These are phyloP conservation scores for Naganishia antarctica DNA, from an alignment of 768 basidiomycete species.

Conservation along the genomic window DNA sequence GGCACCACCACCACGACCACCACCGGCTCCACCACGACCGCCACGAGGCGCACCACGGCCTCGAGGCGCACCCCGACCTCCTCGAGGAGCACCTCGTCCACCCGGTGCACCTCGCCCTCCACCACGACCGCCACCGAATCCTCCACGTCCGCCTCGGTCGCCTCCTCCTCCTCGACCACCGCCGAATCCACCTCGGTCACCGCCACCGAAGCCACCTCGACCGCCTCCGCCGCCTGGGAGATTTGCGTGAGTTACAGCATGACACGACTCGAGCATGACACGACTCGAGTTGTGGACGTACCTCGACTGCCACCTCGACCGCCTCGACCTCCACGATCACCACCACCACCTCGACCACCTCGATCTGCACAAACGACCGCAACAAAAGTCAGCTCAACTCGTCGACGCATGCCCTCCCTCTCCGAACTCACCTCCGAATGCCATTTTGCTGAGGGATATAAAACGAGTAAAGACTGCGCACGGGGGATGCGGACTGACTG, in stretches of 20 bases:
- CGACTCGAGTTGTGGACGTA: background rate
- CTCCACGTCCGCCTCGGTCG: constrained; percentile 14
- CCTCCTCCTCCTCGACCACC: constrained; percentile 20
- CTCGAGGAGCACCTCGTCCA: constrained; percentile 23
- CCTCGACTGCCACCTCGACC: constrained; percentile 20
- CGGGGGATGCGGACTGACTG: no score
- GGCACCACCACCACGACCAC: constrained; percentile 64
- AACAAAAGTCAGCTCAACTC: background rate
- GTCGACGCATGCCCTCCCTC: background rate
- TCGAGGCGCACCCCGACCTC: constrained; percentile 27
- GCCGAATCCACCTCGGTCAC: constrained; percentile 10
- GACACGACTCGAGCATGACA: no score
- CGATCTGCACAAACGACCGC: constrained; percentile 25
- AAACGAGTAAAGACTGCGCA: no score
- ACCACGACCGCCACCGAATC: constrained; percentile 11
- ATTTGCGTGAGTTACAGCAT: no score
- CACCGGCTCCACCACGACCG: constrained; percentile 28
- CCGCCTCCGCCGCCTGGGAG: background rate
- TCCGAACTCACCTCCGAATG: constrained; percentile 35
- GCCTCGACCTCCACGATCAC: constrained; percentile 15
- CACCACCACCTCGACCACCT: constrained; percentile 24
- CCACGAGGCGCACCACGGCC: constrained; percentile 23
- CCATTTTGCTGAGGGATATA: no score
- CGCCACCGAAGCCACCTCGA: constrained; percentile 22
- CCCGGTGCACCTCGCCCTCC: constrained; percentile 18